These are phyloP conservation scores for Fragilaria crotonensis DNA, from an alignment of 108 stramenopile species.

Conservation along the genomic window DNA sequence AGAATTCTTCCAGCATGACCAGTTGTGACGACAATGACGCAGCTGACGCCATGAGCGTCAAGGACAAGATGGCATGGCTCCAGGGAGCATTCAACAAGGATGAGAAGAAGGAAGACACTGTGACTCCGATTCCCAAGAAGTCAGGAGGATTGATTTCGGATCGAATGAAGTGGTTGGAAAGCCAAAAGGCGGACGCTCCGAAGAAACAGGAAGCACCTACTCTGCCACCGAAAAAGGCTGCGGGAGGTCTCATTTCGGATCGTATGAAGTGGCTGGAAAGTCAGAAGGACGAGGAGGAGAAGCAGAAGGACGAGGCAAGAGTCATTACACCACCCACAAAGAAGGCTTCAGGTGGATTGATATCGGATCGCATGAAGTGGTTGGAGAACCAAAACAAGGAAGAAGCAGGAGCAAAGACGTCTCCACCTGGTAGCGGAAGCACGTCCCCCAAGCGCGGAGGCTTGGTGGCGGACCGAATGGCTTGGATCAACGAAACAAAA, in stretches of 20 bases:
- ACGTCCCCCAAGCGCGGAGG: neutral
- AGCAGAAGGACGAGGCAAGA: too few relatives aligned
- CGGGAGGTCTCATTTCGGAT: neutral
- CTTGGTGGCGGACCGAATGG: conserved; percentile 5
- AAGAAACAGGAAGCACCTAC: too few relatives aligned
- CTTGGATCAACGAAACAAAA: neutral
- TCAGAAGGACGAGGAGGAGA: neutral
- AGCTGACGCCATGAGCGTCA: too few relatives aligned
- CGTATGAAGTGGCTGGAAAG: conserved; percentile 5
- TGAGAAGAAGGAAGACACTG: neutral
- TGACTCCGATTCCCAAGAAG: neutral
- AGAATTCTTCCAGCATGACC: too few relatives aligned
- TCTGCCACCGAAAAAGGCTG: too few relatives aligned
- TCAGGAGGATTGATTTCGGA: neutral
- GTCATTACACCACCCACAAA: too few relatives aligned
- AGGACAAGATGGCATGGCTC: conserved; percentile 9
- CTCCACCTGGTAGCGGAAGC: neutral
- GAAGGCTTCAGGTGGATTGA: too few relatives aligned
- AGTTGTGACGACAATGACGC: too few relatives aligned
- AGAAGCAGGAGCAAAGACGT: neutral
- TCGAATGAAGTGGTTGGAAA: conserved; percentile 3
- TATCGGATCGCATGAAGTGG: neutral
- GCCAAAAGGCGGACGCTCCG: neutral
- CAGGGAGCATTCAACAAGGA: conserved; percentile 5
- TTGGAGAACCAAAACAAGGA: conserved; percentile 8